A percentile compares a stretch with the other conserved stretches of the same genome.
These are phyloP conservation scores for Paramecium pentaurelia DNA, from an alignment of 73 alveolate species.

Conservation along the genomic window DNA sequence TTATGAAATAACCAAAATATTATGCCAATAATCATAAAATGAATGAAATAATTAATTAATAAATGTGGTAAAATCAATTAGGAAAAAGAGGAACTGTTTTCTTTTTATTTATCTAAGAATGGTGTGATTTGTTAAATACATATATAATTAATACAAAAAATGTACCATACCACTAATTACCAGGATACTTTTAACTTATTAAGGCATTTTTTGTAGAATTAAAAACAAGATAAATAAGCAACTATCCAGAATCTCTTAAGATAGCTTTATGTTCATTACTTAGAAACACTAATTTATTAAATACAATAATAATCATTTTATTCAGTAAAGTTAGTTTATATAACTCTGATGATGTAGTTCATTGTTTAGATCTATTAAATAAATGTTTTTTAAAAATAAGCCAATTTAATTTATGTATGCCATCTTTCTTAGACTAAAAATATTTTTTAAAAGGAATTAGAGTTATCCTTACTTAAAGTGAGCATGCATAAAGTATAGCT, in stretches of 20 bases:
- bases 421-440: slow-evolving; percentile 70
- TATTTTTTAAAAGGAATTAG: slow-evolving; percentile 72
- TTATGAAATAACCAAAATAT: slow-evolving; percentile 9
- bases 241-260: slow-evolving; percentile 84
- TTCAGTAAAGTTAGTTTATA: slow-evolving; percentile 68
- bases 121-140: slow-evolving; percentile 72
- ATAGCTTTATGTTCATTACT: slow-evolving; percentile 69
- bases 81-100: slow-evolving; percentile 86
- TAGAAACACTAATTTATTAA: slow-evolving; percentile 63
- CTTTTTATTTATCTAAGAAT: slow-evolving; percentile 75
- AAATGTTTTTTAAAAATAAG: slow-evolving; percentile 64
- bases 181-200: slow-evolving; percentile 76
- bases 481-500: slow-evolving; percentile 71
- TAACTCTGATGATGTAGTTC: slow-evolving; percentile 64
- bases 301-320: slow-evolving; percentile 70
- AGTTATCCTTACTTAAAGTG: slow-evolving; percentile 57
- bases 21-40: slow-evolving; percentile 54
- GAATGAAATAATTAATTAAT: slow-evolving; percentile 29
- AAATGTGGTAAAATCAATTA: slow-evolving; percentile 71
- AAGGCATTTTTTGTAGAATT: slow-evolving; percentile 75
- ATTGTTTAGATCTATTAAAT: slow-evolving; percentile 67
- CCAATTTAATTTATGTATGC: slow-evolving; percentile 54
- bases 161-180: slow-evolving; percentile 78
- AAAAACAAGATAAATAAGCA: slow-evolving; percentile 74
- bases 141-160: slow-evolving; percentile 65